Evolutionary conservation across 345 rosid genomes (phyloP).

Genomic region (Abelmoschus esculentus): DNA sequence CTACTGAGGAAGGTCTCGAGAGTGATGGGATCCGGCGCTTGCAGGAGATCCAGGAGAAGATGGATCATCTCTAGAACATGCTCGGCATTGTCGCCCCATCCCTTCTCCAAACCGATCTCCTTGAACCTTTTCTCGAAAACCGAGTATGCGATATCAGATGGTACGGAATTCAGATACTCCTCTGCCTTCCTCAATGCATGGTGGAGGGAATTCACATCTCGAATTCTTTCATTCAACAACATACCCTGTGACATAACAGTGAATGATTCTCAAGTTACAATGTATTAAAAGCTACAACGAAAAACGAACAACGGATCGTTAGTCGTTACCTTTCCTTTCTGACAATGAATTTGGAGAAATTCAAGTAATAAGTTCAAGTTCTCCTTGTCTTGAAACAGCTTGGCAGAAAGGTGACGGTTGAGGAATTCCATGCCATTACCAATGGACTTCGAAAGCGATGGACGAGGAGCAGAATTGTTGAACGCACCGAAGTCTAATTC

Average conservation of each 20-base stretch:
- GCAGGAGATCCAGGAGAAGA: constrained; percentile 82
- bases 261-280: neutral
- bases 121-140: constrained; percentile 65
- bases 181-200: constrained; percentile 80
- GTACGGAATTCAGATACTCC: constrained; percentile 47
- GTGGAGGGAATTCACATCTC: constrained; percentile 53
- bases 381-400: constrained; percentile 89
- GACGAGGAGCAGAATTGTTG: constrained; percentile 74
- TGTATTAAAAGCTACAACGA: neutral
- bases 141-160: constrained; percentile 45
- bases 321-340: constrained; percentile 57
- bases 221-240: constrained; percentile 67
- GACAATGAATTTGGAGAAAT: constrained; percentile 70
- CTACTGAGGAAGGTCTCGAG: constrained; percentile 81
- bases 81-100: constrained; percentile 84
- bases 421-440: constrained; percentile 98
- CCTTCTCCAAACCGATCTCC: constrained; percentile 86
- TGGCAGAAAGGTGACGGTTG: constrained; percentile 89
- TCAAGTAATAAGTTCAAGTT: constrained; percentile 82
- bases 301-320: no score
- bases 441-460: constrained; percentile 73
- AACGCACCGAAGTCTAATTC: constrained; percentile 96
- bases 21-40: constrained; percentile 90
- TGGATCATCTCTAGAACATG: constrained; percentile 78
- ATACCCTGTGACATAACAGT: constrained; percentile 36